A percentile compares a stretch with the other conserved stretches of the same genome.
These are phyloP conservation scores for Triticum timopheevii DNA, from an alignment of 176 grass and related monocot genomes.

Conservation along the genomic window DNA sequence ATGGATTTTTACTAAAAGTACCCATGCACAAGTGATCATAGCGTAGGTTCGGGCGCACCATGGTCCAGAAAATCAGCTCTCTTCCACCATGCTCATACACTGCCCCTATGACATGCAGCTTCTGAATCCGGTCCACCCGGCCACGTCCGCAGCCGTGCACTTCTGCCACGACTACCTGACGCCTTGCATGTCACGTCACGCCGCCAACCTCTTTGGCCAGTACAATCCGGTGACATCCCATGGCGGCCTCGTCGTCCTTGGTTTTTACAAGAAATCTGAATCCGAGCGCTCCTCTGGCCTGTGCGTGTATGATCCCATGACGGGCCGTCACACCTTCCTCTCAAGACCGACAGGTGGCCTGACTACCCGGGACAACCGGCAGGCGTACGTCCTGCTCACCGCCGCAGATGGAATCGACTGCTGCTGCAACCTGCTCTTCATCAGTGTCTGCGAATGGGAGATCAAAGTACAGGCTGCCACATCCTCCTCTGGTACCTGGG, in stretches of 20 bases:
- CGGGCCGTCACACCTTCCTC: background rate
- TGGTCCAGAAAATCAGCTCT: too few species aligned
- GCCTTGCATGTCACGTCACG: too few species aligned
- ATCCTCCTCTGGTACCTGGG: background rate
- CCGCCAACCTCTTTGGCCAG: too few species aligned
- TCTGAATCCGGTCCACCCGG: too few species aligned
- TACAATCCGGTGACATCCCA: background rate
- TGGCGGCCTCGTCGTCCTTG: background rate
- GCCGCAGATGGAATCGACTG: background rate
- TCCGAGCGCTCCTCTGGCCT: background rate
- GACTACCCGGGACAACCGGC: background rate
- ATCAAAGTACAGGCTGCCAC: background rate
- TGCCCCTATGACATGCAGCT: too few species aligned
- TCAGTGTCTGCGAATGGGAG: background rate
- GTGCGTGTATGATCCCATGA: background rate
- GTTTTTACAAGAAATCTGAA: background rate
- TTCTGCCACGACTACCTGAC: too few species aligned
- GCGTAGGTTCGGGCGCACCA: too few species aligned
- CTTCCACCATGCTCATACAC: too few species aligned
- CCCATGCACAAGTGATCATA: too few species aligned
- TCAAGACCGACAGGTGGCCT: background rate
- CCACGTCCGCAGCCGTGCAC: too few species aligned
- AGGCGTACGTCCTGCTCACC: background rate
- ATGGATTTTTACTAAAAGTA: too few species aligned
- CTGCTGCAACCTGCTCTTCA: background rate